Conservation (phyloP, 768 basidiomycete species). For the Panaeolus cyanescens region DNA sequence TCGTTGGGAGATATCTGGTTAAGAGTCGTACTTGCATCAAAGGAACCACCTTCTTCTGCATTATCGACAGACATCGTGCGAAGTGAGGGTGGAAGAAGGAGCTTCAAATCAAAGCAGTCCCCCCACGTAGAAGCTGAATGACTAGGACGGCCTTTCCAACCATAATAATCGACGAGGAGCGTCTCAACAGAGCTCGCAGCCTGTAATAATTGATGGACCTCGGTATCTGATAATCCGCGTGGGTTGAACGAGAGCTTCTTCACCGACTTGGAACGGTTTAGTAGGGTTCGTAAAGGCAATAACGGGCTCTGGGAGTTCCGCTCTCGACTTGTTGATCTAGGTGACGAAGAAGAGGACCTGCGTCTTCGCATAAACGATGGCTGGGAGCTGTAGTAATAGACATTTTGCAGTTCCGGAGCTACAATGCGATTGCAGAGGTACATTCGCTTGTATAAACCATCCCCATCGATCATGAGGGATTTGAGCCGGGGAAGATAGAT, state of each 20-base stretch:
- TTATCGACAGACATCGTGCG: neutral
- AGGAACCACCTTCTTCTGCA: neutral
- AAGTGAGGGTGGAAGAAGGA: neutral
- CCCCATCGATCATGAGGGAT: neutral
- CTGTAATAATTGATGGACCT: neutral
- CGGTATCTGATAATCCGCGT: neutral
- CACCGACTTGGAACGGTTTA: neutral
- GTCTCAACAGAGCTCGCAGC: neutral
- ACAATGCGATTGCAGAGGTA: neutral
- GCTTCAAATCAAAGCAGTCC: neutral
- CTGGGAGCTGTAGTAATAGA: neutral
- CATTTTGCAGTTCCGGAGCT: neutral
- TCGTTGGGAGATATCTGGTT: neutral
- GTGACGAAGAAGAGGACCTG: neutral
- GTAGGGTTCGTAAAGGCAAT: neutral
- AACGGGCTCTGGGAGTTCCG: neutral
- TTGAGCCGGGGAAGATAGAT: neutral
- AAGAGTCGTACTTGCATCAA: neutral
- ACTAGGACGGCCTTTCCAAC: neutral
- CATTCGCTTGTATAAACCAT: neutral
- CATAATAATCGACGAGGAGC: neutral
- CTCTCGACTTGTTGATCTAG: neutral
- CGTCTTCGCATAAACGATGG: neutral
- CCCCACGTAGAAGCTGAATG: neutral
- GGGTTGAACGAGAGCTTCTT: neutral